Evolutionary conservation across 495 filamentous ascomycete species (phyloP).

Genomic region (Talaromyces adpressus): DNA sequence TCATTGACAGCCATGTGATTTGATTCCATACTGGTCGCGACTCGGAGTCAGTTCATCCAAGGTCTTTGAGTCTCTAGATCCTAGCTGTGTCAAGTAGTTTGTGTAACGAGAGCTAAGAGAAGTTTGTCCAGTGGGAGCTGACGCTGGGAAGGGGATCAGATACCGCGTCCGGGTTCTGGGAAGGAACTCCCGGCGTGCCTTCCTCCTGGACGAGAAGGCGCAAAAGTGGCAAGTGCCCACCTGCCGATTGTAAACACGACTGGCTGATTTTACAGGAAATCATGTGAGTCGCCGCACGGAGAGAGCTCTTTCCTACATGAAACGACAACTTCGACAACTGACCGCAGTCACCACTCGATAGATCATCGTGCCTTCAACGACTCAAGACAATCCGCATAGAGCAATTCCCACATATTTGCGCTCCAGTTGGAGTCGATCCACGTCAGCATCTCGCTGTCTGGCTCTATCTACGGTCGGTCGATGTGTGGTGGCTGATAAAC

Average conservation of each 20-base stretch:
- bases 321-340: not conserved
- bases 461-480: not conserved
- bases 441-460: not conserved
- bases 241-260: not conserved
- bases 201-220: not conserved
- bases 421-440: not conserved
- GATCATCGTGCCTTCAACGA: not conserved
- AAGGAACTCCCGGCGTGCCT: not conserved
- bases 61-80: not conserved
- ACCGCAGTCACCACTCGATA: not conserved
- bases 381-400: not conserved
- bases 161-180: not conserved
- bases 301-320: not conserved
- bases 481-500: not conserved
- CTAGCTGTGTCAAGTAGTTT: not conserved
- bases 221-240: conserved; percentile 2
- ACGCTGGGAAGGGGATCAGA: not conserved
- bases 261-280: not conserved
- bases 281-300: not conserved
- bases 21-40: not conserved
- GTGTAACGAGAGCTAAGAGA: not conserved
- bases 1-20: not conserved
- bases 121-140: not conserved
- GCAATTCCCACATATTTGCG: not conserved
- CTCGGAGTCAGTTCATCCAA: not conserved